Evolutionary conservation across 768 basidiomycete genomes (phyloP), one percentile per base, ranked within the genome.

Genomic region (Jaapia argillacea): DNA sequence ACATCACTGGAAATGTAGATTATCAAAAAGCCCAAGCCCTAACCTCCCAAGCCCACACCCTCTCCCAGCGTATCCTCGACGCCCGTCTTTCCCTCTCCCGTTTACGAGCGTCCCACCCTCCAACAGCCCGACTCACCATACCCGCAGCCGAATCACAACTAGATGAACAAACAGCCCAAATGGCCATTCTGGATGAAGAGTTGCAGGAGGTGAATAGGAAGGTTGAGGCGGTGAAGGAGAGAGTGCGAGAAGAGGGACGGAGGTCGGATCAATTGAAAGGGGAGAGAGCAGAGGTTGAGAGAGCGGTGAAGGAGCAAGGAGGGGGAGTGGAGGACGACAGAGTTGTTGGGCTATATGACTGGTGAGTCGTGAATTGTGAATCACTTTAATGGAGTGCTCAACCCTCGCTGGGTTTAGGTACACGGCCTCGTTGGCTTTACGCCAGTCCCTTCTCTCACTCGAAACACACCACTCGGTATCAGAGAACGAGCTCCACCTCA

Each of bases 51-150:
- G 79, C 81, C 1, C 64, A 77, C 18, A 48, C 68, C 2, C 72
- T 89, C 1, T 74, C 83, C 1, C 76, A 85, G 45, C 74, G 85
- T 57, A 89, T 93, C 51, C 73, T 88, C 46, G 88, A 92, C 55
- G 78, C 88, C 26, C 81, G 85, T 26, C 73, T 91, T 3, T 75
- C 82, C 1, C 69, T 93, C 27, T 81, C 82, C 5, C 77, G 90
- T 1, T 76, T 93, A 14, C 78, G 86, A 16, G 83, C 90, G 50
- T 75, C 81, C 2, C 79, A 93, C 51, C 85, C 87, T 0, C 31
- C 31, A 33, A 74, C 79, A 16, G 82, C 90, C 36, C 76, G 90
- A 6, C 63, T 92, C 25, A 94, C 91, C 0, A 73, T 88, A 25
- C 61, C 77, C 2, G 68, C 80, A 37, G 91, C 91, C 0, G 79